Evolutionary conservation across 2,329 filamentous ascomycete genomes (phyloP).

Genomic region (Alternaria triticimaculans): DNA sequence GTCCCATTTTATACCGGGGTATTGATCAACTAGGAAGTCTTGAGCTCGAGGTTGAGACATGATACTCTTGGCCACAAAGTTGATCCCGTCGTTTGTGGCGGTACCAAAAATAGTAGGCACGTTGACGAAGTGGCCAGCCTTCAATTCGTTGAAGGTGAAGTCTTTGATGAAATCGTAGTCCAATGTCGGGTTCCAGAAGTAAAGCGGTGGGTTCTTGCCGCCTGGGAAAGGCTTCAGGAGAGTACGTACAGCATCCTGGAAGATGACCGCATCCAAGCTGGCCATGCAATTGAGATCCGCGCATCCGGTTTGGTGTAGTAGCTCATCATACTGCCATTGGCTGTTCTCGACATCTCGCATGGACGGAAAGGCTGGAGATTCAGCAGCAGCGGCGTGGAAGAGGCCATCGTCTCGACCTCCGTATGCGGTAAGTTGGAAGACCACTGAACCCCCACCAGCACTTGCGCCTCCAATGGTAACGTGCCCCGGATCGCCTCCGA

Average conservation of each 20-base stretch:
- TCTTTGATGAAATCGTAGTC: constrained; percentile 53
- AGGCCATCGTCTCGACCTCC: constrained; percentile 47
- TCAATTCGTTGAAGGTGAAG: constrained; percentile 48
- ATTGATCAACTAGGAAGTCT: constrained; percentile 50
- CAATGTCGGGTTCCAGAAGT: constrained; percentile 53
- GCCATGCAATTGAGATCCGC: constrained; percentile 49
- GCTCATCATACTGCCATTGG: constrained; percentile 52
- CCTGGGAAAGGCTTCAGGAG: constrained; percentile 50
- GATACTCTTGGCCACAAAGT: constrained; percentile 49
- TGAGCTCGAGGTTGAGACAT: constrained; percentile 40
- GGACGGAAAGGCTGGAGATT: constrained; percentile 49
- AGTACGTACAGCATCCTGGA: constrained; percentile 48
- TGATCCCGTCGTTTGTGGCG: constrained; percentile 54
- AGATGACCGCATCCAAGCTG: constrained; percentile 42
- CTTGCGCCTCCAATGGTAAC: constrained; percentile 50
- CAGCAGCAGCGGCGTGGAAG: constrained; percentile 44
- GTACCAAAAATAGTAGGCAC: constrained; percentile 54
- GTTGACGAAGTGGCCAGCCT: constrained; percentile 47
- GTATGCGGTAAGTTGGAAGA: constrained; percentile 47
- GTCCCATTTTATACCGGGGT: constrained; percentile 39
- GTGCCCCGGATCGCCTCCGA: constrained; percentile 50
- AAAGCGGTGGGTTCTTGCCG: constrained; percentile 40
- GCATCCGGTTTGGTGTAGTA: constrained; percentile 46
- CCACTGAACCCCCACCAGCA: constrained; percentile 50
- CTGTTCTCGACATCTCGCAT: constrained; percentile 47